phyloP scores from a whole-genome alignment of 352 stramenopile species.

The Phytophthora niederhauseri region DNA sequence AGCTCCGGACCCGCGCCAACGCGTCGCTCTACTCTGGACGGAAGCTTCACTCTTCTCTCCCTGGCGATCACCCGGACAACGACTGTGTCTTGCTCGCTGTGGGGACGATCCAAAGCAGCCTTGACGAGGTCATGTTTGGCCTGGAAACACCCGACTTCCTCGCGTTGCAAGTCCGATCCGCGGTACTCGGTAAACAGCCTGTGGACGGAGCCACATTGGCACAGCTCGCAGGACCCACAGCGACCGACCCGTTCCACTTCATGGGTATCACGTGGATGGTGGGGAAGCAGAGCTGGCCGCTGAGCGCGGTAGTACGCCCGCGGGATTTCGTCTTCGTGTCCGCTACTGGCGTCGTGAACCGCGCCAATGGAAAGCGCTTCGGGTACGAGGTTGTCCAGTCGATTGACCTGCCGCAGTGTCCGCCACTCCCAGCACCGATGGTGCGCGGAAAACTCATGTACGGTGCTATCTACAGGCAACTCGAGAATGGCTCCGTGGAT shows the following conservation, averaged over 20 bases:
- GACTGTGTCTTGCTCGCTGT: not conserved
- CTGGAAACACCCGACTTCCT: not conserved
- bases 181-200: not conserved
- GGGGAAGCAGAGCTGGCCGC: conserved; percentile 5
- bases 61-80: not conserved
- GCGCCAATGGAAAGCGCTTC: conserved; percentile 31
- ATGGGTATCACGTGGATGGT: conserved; percentile 32
- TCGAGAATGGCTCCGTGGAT: conserved; percentile 20
- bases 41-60: not conserved
- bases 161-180: conserved; percentile 12
- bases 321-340: conserved; percentile 30
- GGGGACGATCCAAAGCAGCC: not conserved
- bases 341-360: conserved; percentile 26
- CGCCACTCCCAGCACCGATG: conserved; percentile 17
- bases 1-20: conserved; percentile 17
- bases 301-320: conserved; percentile 20
- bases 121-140: not conserved
- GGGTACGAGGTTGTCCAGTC: conserved; percentile 62
- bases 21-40: conserved; percentile 3
- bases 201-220: conserved; percentile 20
- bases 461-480: conserved; percentile 23
- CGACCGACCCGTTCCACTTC: conserved; percentile 32
- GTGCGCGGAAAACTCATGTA: conserved; percentile 31
- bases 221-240: conserved; percentile 23
- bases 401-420: conserved; percentile 32